phyloP scores from a whole-genome alignment of 495 filamentous ascomycete genomes.

The Aspergillus kassunensis region DNA sequence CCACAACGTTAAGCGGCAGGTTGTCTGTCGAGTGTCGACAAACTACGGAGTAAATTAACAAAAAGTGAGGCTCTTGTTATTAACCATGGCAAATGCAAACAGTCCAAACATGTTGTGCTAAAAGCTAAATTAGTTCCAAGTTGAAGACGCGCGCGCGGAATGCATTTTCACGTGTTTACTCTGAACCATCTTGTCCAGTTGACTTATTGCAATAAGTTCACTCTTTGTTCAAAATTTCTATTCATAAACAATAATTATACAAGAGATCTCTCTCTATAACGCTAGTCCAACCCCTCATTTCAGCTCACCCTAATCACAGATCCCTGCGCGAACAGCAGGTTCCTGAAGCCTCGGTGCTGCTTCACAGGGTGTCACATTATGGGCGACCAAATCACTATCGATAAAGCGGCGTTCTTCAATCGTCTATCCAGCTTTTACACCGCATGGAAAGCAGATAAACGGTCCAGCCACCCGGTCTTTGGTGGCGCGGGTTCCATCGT shows the following conservation, averaged over 20 bases:
- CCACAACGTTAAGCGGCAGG: no score
- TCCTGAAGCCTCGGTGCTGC: slow-evolving; percentile 9
- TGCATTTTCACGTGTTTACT: slow-evolving; percentile 3
- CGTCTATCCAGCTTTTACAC: slow-evolving; percentile 79
- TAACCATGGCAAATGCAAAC: slow-evolving; percentile 8
- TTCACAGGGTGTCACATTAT: slow-evolving; percentile 29
- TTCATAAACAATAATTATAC: no score
- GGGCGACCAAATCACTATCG: slow-evolving; percentile 78
- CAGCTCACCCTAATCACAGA: no score
- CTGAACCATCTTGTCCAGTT: not conserved
- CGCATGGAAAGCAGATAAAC: slow-evolving; percentile 94
- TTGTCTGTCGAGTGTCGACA: not conserved
- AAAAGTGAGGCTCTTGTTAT: not conserved
- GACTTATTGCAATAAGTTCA: no score
- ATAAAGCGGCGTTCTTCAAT: slow-evolving; percentile 86
- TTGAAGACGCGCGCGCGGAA: not conserved
- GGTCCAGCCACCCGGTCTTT: slow-evolving; percentile 70
- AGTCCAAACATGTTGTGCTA: slow-evolving; percentile 12
- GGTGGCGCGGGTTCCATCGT: slow-evolving; percentile 79
- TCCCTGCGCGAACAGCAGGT: not conserved
- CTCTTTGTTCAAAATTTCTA: no score
- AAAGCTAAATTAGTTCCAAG: slow-evolving; percentile 4
- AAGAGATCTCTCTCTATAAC: no score
- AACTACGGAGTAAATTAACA: no score
- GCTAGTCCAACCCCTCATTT: no score